phyloP scores from a whole-genome alignment of 805 yeast species.

The Yarrowia keelungensis region DNA sequence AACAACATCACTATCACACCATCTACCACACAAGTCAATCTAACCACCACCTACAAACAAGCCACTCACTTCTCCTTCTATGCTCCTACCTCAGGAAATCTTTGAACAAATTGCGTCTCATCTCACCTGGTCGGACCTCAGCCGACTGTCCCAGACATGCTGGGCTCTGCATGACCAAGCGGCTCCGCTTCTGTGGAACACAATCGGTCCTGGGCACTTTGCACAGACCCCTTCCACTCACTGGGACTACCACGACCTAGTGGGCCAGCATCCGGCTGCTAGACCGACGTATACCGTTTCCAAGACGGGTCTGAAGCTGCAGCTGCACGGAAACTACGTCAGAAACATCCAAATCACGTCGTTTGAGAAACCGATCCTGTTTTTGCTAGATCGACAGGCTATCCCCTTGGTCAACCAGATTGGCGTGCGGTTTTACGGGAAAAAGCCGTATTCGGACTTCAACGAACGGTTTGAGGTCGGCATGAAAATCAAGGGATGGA shows the following conservation, averaged over 20 bases:
- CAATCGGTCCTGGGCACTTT: conserved; percentile 27
- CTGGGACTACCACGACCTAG: conserved; percentile 31
- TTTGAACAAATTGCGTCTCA: conserved; percentile 29
- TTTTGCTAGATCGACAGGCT: conserved; percentile 12
- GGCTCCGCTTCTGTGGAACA: conserved; percentile 25
- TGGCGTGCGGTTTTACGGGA: conserved; percentile 30
- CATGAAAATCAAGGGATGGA: conserved; percentile 30
- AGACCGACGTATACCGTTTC: conserved; percentile 24
- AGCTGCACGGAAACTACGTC: conserved; percentile 9
- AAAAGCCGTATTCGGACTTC: conserved; percentile 34
- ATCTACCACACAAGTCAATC: not conserved
- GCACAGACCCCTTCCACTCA: conserved; percentile 5
- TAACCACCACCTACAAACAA: not conserved
- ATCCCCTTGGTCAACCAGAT: conserved; percentile 22
- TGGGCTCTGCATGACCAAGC: conserved; percentile 29
- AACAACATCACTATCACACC: not conserved
- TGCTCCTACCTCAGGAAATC: conserved; percentile 30
- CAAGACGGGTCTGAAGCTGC: conserved; percentile 24
- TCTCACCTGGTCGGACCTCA: conserved; percentile 31
- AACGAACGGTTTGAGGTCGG: conserved; percentile 36
- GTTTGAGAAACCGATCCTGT: conserved; percentile 10
- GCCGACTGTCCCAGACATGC: conserved; percentile 30
- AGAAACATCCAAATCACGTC: conserved; percentile 31
- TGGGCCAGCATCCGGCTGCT: conserved; percentile 17
- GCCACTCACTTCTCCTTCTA: not conserved